Base-by-base conservation (phyloP, 208 protist species). In the Strigomonas galati region DNA sequence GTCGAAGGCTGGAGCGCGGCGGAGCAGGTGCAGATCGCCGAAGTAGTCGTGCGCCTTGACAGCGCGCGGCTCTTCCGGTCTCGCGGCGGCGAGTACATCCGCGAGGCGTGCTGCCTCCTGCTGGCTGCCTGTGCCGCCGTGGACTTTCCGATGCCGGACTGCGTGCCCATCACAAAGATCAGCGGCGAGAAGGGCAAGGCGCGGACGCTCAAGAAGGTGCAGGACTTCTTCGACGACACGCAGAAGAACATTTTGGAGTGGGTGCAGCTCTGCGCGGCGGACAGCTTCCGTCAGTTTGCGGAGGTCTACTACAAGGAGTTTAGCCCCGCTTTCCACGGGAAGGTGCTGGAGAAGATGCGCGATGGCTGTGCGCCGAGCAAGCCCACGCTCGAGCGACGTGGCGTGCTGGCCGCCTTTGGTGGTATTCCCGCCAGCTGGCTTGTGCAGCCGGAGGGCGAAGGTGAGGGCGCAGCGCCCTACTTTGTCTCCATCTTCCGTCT, bases 71-170 rank as follows among this genome's bases (percentile, higher is more conserved):
- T 98, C 54, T 99, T 97, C 72, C 84, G 94, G 67, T 91, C 93
- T 1, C 89, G 95, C 44, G 97, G 97, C 44, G 97, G 96, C n/a
- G 89, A 95, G 67, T 85, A 93, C 46, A 84, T 98, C 30, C 87
- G 97, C 44, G 78, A 92, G 26, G 96, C 94, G 17, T 89, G 92
- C 62, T 98, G 94, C 67, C 63, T 68, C 21, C 68, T 99, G 49
- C 78, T 99, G 37, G 65, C 91, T 30, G 76, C 83, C 9, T 81
- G 96, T 21, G 85, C 95, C 17, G 40, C 49, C 6, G 66, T 72
- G 37, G 49, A 68, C 6, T 62, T 98, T 12, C 48, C 67, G 23
- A 79, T 98, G 27, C 82, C 89, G 0, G 84, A 89, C 24, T 77
- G 62, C 5, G 59, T 96, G 1, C 69, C 76, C 26, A 70, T 92